Evolutionary conservation across 1,284 basidiomycete species (phyloP).

Genomic region (Leccinum pachyderme): DNA sequence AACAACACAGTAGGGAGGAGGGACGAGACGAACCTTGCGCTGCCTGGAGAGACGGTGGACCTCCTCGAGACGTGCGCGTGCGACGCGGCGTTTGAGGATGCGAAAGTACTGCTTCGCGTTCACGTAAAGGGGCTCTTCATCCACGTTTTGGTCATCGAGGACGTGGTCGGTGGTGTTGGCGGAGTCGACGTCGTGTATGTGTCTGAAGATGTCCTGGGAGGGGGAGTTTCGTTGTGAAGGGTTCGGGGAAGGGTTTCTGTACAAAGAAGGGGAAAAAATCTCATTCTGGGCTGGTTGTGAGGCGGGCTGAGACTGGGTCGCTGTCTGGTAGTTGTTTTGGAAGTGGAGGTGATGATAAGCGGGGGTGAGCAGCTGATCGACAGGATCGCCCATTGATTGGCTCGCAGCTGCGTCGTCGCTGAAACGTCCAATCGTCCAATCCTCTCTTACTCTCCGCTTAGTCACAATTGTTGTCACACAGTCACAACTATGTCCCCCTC

Average conservation of each 20-base stretch:
- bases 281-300: constrained; percentile 20
- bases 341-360: constrained; percentile 56
- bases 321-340: constrained; percentile 30
- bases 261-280: constrained; percentile 23
- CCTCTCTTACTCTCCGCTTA: not conserved
- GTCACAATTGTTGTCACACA: constrained; percentile 1
- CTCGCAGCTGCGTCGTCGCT: constrained; percentile 31
- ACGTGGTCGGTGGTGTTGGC: constrained; percentile 14
- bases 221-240: constrained; percentile 30
- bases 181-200: constrained; percentile 29
- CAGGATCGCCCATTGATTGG: constrained; percentile 59
- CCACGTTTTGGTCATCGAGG: constrained; percentile 43
- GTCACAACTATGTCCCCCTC: constrained; percentile 29
- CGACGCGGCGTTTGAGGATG: constrained; percentile 89
- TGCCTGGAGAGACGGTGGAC: constrained; percentile 87
- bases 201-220: constrained; percentile 31
- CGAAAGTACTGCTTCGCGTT: constrained; percentile 98
- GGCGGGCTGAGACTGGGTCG: constrained; percentile 15
- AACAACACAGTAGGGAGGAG: not conserved
- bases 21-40: constrained; percentile 66
- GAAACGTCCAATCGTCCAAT: constrained; percentile 23
- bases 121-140: constrained; percentile 95
- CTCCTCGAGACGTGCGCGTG: constrained; percentile 87
- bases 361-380: constrained; percentile 63
- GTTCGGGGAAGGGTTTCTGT: constrained; percentile 29